Percentiles rank a stretch among this genome's conserved stretches.
Conservation (phyloP, 345 rosid genomes). For the Hypericum androsaemum region DNA sequence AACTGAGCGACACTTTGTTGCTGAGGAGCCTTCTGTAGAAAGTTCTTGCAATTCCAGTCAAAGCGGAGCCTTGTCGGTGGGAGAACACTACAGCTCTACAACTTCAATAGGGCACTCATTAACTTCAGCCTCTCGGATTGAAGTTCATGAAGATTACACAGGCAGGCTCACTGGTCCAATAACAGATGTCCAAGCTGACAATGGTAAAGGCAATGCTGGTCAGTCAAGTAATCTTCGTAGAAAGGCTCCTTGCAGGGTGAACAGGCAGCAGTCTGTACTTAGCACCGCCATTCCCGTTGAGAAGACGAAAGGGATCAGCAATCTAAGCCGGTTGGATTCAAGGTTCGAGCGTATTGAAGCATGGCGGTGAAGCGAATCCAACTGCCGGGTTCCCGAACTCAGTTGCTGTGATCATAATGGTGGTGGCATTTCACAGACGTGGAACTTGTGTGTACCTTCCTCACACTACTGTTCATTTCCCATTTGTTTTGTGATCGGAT, state of each 20-base stretch:
- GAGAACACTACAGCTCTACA: no score
- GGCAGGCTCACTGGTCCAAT: background rate
- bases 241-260: slow-evolving; percentile 19
- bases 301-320: slow-evolving; percentile 35
- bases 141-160: background rate
- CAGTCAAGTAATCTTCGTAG: slow-evolving; percentile 30
- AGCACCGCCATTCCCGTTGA: slow-evolving; percentile 21
- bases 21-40: background rate
- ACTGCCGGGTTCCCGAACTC: no score
- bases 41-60: no score
- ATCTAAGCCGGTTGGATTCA: slow-evolving; percentile 49
- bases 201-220: slow-evolving; percentile 6
- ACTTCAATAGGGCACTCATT: no score
- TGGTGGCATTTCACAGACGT: background rate
- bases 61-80: no score
- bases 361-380: slow-evolving; percentile 18
- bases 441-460: background rate
- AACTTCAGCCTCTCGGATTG: no score
- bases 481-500: background rate
- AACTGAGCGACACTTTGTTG: background rate
- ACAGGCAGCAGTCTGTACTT: slow-evolving; percentile 25
- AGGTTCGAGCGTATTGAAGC: slow-evolving; percentile 60
- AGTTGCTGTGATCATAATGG: background rate
- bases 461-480: background rate
- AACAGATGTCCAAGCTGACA: background rate